A percentile compares a stretch with the other conserved stretches of the same genome.
Conservation (phyloP, 2,329 filamentous ascomycete species). For the Aureobasidium zeae region DNA sequence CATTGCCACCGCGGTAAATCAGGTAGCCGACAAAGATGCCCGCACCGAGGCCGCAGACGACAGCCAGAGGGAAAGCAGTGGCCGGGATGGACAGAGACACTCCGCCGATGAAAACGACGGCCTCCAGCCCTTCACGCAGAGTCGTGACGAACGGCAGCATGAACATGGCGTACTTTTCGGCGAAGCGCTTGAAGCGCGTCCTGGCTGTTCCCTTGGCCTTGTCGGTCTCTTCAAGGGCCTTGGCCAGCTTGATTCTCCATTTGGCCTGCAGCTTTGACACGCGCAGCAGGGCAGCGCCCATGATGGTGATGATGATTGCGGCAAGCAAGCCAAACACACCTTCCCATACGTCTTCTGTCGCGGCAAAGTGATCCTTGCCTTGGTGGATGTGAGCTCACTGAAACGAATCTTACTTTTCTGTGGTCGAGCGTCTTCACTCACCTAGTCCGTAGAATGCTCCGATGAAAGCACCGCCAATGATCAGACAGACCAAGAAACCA, state of each 20-base stretch:
- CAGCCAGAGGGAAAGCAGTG: slow-evolving; percentile 66
- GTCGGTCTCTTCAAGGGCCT: slow-evolving; percentile 52
- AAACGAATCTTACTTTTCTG: too few species aligned
- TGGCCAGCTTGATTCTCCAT: slow-evolving; percentile 74
- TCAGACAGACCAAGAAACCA: slow-evolving; percentile 56
- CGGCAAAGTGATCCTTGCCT: slow-evolving; percentile 52
- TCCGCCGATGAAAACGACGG: slow-evolving; percentile 76
- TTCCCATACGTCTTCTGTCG: slow-evolving; percentile 69
- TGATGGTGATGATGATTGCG: slow-evolving; percentile 67
- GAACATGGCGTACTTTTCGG: slow-evolving; percentile 79
- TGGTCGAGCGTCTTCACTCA: too few species aligned
- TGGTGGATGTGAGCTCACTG: neutral
- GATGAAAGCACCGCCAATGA: slow-evolving; percentile 59
- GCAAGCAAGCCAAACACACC: slow-evolving; percentile 69
- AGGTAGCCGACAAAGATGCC: slow-evolving; percentile 60
- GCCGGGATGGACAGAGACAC: slow-evolving; percentile 70
- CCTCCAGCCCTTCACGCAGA: slow-evolving; percentile 77
- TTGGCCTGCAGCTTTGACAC: slow-evolving; percentile 77
- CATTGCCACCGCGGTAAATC: slow-evolving; percentile 65
- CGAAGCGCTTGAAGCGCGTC: slow-evolving; percentile 50
- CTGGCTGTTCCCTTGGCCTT: slow-evolving; percentile 30
- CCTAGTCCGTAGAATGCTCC: slow-evolving; percentile 64
- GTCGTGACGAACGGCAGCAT: slow-evolving; percentile 78
- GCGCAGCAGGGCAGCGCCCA: slow-evolving; percentile 71
- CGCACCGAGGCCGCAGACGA: slow-evolving; percentile 60